Base-by-base conservation (phyloP, 2,329 filamentous ascomycete genomes). In the Phialophora chinensis region DNA sequence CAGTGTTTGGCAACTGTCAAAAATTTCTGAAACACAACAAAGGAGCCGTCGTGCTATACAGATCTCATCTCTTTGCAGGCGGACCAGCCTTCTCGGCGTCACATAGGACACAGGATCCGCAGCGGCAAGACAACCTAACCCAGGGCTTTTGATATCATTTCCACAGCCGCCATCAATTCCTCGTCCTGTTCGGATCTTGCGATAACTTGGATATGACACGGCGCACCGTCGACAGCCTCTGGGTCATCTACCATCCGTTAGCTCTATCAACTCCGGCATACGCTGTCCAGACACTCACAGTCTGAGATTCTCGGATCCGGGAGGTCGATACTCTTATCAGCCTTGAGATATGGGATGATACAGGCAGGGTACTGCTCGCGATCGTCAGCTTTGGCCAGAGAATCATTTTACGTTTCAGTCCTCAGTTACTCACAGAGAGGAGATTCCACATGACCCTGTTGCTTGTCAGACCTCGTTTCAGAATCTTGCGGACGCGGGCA, bases 361-460 rank as follows among this genome's bases (percentile, higher is more conserved):
- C 81, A 84, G 2, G 82, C 79, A 2, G 84, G 84, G 71, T 83
- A 86, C 81, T 84, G 63, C 49, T 33, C 38, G 56, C 2, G 0
- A 49, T 11, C 4, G 52, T 68, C 49, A 67, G 52, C 27, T 20
- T 4, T 38, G n/a, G 49, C 47, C 33, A n/a, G 42, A 27, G 14
- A 27, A 29, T 25, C 20, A 17, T 53, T 53, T 3, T 5, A 12
- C 4, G 14, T 7, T 53, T 17, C 23, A 53, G 49, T 17, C 11
- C 20, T 27, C 10, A 12, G 4, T 12, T 31, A 76, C 82, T 76
- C 71, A 82, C 83, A 73, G 86, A 82, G 2, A 86, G 68, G 10
- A 89, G 73, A 12, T 88, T 86, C 72, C 87, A 88, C 3, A 81
- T 82, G n/a, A 81, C 84, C n/a, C 53, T 55, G 8, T n/a, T n/a